phyloP scores from a whole-genome alignment of 345 rosid genomes.

The Lumnitzera littorea region DNA sequence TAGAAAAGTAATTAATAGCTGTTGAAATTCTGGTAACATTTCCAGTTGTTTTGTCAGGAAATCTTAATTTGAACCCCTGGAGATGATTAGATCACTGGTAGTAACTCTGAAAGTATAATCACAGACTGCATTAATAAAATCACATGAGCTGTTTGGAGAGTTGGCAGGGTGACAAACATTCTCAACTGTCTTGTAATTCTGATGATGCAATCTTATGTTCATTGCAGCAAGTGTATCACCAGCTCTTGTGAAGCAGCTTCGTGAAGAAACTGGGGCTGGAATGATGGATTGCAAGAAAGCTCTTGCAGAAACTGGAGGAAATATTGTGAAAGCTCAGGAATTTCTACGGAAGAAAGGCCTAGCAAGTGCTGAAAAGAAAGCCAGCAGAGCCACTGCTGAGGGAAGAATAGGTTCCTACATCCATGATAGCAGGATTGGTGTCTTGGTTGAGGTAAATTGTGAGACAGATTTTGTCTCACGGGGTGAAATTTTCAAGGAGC shows the following conservation, averaged over 20 bases:
- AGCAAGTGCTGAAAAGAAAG: slow-evolving; percentile 92
- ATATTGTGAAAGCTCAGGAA: slow-evolving; percentile 82
- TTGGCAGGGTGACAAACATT: too few relatives aligned
- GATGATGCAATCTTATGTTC: neutral
- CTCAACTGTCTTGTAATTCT: neutral
- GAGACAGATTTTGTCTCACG: slow-evolving; percentile 97
- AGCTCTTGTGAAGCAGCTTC: slow-evolving; percentile 86
- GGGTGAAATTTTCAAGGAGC: slow-evolving; percentile 88
- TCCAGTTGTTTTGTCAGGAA: too few relatives aligned
- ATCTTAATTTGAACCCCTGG: too few relatives aligned
- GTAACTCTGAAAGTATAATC: too few relatives aligned
- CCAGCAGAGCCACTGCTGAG: slow-evolving; percentile 84
- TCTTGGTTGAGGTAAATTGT: slow-evolving; percentile 86
- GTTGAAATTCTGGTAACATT: too few relatives aligned
- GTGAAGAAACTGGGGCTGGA: slow-evolving; percentile 97
- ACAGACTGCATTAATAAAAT: too few relatives aligned
- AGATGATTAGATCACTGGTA: too few relatives aligned
- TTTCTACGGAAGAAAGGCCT: slow-evolving; percentile 90
- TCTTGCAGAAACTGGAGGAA: slow-evolving; percentile 72
- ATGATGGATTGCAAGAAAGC: slow-evolving; percentile 99
- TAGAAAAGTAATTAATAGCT: too few relatives aligned
- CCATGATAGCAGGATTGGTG: slow-evolving; percentile 93
- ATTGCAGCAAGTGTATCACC: slow-evolving; percentile 59
- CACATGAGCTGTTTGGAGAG: too few relatives aligned
- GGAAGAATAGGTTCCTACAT: slow-evolving; percentile 94